Conservation (phyloP, 1,284 basidiomycete species). For the Hortiboletus rubellus region DNA sequence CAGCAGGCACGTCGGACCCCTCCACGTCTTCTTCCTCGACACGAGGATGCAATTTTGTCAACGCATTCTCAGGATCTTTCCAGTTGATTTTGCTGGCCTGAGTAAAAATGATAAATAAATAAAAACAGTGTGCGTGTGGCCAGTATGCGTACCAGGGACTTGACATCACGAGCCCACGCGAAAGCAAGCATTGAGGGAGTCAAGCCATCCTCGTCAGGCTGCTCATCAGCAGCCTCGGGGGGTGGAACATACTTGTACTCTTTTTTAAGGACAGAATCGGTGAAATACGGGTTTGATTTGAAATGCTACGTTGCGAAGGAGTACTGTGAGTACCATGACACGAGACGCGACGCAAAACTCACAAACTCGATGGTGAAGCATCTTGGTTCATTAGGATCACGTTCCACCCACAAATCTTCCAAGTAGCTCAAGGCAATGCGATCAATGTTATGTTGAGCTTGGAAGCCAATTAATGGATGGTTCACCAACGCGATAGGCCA, state of each 20-base stretch:
- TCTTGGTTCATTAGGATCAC: constrained; percentile 64
- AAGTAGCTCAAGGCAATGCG: constrained; percentile 72
- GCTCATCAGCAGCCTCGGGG: constrained; percentile 51
- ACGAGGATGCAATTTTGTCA: constrained; percentile 77
- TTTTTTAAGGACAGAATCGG: constrained; percentile 72
- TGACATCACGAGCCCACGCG: constrained; percentile 72
- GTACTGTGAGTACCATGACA: constrained; percentile 7
- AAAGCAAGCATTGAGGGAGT: constrained; percentile 75
- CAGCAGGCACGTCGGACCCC: constrained; percentile 55
- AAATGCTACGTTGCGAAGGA: constrained; percentile 54
- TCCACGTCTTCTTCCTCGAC: constrained; percentile 48
- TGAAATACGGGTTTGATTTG: constrained; percentile 81
- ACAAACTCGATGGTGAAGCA: constrained; percentile 82
- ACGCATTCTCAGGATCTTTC: constrained; percentile 76
- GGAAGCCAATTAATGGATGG: constrained; percentile 56
- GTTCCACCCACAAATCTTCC: constrained; percentile 76
- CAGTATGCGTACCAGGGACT: constrained; percentile 52
- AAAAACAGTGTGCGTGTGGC: neutral
- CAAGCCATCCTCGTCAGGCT: constrained; percentile 69
- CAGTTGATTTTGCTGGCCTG: constrained; percentile 72
- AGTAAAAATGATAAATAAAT: neutral
- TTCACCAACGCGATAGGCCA: constrained; percentile 80
- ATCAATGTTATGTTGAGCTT: constrained; percentile 68
- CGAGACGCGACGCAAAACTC: constrained; percentile 37
- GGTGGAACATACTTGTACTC: constrained; percentile 71